phyloP scores from a whole-genome alignment of 2,329 filamentous ascomycete species.

The Alternaria metachromatica region DNA sequence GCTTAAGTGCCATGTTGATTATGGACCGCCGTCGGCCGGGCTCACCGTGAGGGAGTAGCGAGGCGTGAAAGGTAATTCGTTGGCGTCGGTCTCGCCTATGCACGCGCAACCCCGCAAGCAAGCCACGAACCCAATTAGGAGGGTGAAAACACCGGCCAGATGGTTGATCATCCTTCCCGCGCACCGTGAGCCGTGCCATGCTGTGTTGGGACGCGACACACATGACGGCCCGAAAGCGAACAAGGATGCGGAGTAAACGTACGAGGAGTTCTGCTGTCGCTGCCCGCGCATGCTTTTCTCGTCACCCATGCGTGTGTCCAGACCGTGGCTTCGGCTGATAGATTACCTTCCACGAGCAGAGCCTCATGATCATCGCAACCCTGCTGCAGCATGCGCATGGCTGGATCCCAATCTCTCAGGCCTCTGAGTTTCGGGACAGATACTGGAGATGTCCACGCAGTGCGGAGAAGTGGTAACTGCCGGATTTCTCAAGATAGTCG shows the following conservation, averaged over 20 bases:
- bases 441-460: not conserved
- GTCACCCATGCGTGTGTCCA: not conserved
- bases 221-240: conserved; percentile 11
- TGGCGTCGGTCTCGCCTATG: conserved; percentile 38
- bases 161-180: conserved; percentile 33
- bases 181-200: conserved; percentile 15
- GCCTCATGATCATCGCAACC: conserved; percentile 21
- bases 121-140: conserved; percentile 16
- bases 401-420: not conserved
- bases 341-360: conserved; percentile 24
- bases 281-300: conserved; percentile 10
- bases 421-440: not conserved
- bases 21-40: conserved; percentile 27
- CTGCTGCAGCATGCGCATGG: not conserved
- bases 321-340: conserved; percentile 8
- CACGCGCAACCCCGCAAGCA: conserved; percentile 28
- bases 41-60: conserved; percentile 21
- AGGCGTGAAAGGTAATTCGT: conserved; percentile 19
- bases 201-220: conserved; percentile 9
- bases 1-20: conserved; percentile 4
- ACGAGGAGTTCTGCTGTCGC: conserved; percentile 4
- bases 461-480: not conserved
- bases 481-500: not conserved
- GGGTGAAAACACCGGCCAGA: conserved; percentile 17
- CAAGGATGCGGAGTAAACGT: conserved; percentile 7